Base-by-base conservation (phyloP, 441 rosid genomes). In the Hura crepitans region DNA sequence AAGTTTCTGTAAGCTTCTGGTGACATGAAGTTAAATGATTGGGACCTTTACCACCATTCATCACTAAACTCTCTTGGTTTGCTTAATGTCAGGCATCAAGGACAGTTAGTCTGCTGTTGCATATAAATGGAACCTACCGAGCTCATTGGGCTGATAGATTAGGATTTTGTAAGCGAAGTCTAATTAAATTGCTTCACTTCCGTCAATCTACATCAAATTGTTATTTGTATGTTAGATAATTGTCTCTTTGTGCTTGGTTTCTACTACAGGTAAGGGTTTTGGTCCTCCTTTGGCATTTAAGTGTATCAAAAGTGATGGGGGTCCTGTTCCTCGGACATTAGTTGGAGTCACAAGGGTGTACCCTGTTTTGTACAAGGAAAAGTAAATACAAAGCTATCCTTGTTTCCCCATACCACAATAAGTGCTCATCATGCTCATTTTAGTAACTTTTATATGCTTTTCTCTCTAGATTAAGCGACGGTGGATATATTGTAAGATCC, bases 101-200 rank as follows among this genome's bases (percentile, higher is more conserved):
- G 65, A 71, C 84, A n/a, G 86, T 82, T 70, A 82, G 76, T 75
- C 79, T 95, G 78, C 53, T 80, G 74, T 79, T 95, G 85, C 94
- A 90, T 79, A 82, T 84, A 53, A 92, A 95, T 86, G 99, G 97
- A 73, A 92, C 99, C 18, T 89, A 88, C 70, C 88, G 98, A 87
- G 89, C 96, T 81, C 96, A 87, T 54, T 95, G 99, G 99, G 93
- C 92, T 62, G 97, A 90, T 68, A 84, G 85, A 72, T 81, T 95
- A 71, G 99, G 98, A 75, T 90, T 95, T 66, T 89, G 99, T 92
- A 85, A 87, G 97, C 72, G 71, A 65, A 65, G 39, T 72, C 31
- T 76, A 54, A 62, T 23, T 67, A 46, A 51, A 37, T 27, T 74
- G 20, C 45, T 13, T 15, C 59, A 55, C 15, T n/a, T 47, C 35